Evolutionary conservation across 1,284 basidiomycete genomes (phyloP), one percentile per base, ranked within the genome.

Genomic region (Sporisorium iseilematis-ciliati): DNA sequence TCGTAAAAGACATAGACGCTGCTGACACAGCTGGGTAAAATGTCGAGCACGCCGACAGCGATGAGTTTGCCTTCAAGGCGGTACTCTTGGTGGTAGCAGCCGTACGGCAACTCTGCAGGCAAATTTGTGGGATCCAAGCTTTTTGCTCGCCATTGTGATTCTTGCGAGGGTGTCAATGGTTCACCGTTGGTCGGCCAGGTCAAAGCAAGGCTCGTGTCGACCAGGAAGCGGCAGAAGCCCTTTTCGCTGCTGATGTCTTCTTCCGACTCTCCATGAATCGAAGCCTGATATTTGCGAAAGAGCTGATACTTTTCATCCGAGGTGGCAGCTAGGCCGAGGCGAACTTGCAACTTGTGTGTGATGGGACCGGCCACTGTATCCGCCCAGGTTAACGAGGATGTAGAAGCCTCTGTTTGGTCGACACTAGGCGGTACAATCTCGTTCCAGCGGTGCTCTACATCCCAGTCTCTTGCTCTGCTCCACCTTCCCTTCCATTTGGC

Each of bases 1-100:
- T 94, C 90, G 87, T 97, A 98, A 87, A 96, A 92, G 84, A 98
- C 95, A 86, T 99, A 99, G 10, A 99, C 96, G 74, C 92, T 94
- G 16, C 94, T 96, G 4, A 99, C 91, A 77, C 96, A 95, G 29
- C 85, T 84, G 0, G 95, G 96, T 7, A 99, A 87, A 60, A 99
- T 91, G 84, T 99, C 97, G 62, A 99, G 88, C 14, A 99, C 93
- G 2, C 91, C 92, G 78, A 99, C 89, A 0, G 92, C 96, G 50
- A 98, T 90, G 14, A 98, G 88, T 80, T 91, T 83, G 10, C 90
- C 92, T 78, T 97, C 92, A 10, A 82, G 68, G 42, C 82, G 68
- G 35, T 81, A 84, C 52, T 84, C 83, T n/a, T 82, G 77, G 57
- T 84, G 83, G 52, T 81, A 84, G 21, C 62, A 49, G 49, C 82